Conservation (phyloP, 768 basidiomycete genomes). For the Collybia nuda region DNA sequence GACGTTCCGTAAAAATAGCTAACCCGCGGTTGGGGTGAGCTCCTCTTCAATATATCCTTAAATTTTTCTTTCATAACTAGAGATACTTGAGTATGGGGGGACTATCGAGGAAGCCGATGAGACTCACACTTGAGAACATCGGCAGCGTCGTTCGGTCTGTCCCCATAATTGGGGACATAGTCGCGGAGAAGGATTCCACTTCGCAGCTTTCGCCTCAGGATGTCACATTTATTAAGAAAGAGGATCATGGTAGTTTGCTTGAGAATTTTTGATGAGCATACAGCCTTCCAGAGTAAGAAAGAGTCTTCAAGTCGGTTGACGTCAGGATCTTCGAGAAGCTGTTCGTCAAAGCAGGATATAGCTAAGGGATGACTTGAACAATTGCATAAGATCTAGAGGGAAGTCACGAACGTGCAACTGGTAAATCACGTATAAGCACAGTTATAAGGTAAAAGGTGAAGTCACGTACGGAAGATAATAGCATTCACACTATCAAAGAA, state of each 20-base stretch:
- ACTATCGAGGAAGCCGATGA: too few relatives aligned
- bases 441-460: conserved; percentile 3
- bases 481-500: conserved; percentile 75
- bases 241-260: conserved; percentile 61
- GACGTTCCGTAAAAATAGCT: conserved; percentile 63
- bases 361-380: too few relatives aligned
- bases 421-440: conserved; percentile 48
- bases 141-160: conserved; percentile 56
- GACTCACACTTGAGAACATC: conserved; percentile 57
- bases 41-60: conserved; percentile 49
- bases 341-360: conserved; percentile 45
- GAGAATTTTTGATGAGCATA: conserved; percentile 61
- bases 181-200: conserved; percentile 46
- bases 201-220: conserved; percentile 51
- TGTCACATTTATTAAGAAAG: conserved; percentile 75
- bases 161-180: conserved; percentile 62
- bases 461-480: conserved; percentile 65
- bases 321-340: conserved; percentile 53
- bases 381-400: too few relatives aligned
- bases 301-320: conserved; percentile 76
- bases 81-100: not conserved
- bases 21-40: conserved; percentile 46
- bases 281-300: conserved; percentile 62
- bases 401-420: conserved; percentile 2
- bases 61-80: conserved; percentile 42